These are phyloP conservation scores for Triticum timopheevii DNA, from an alignment of 176 grass and related monocot genomes.

Conservation along the genomic window DNA sequence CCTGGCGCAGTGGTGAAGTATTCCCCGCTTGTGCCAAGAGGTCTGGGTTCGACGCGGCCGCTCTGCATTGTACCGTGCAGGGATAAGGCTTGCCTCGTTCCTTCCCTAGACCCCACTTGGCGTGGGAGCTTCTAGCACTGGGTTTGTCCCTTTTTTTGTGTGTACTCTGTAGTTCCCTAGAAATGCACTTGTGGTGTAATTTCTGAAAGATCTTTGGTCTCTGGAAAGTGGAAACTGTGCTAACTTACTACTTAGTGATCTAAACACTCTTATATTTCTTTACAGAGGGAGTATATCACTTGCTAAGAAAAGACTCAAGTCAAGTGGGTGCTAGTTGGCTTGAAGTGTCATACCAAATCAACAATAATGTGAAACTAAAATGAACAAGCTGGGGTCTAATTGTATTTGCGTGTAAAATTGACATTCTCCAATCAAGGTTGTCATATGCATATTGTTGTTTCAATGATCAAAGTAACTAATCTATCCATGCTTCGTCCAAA, in stretches of 20 bases:
- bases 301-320: neutral
- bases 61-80: too few relatives aligned
- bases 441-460: neutral
- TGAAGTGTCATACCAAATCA: neutral
- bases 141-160: too few relatives aligned
- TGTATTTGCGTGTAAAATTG: constrained; percentile 7
- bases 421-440: neutral
- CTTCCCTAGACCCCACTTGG: too few relatives aligned
- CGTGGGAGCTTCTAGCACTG: too few relatives aligned
- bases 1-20: too few relatives aligned
- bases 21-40: too few relatives aligned
- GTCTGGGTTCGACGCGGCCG: too few relatives aligned
- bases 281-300: neutral
- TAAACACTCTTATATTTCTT: too few relatives aligned
- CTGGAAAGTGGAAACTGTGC: neutral
- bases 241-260: neutral
- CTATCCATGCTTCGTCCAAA: constrained; percentile 16
- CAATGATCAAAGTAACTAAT: neutral
- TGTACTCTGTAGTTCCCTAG: neutral
- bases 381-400: neutral
- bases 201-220: constrained; percentile 12
- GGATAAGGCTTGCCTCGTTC: too few relatives aligned
- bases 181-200: neutral
- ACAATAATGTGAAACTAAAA: neutral
- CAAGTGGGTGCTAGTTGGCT: neutral